These are phyloP conservation scores for Mikania micrantha DNA, from an alignment of 129 eudicot species.

Conservation along the genomic window DNA sequence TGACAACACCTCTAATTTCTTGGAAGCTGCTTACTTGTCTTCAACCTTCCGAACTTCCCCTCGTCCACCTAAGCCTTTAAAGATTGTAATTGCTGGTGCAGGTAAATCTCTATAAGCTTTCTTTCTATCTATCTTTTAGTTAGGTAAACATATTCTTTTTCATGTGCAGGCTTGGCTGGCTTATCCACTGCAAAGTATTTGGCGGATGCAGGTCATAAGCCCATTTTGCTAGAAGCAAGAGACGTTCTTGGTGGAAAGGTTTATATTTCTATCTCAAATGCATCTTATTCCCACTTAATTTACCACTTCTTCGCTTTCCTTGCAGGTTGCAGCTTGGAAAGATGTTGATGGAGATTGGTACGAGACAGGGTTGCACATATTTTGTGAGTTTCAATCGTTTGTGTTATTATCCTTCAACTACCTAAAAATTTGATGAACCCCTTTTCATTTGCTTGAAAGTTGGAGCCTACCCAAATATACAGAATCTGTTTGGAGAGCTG, in stretches of 20 bases:
- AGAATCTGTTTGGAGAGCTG: conserved; percentile 91
- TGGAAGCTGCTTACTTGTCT: conserved; percentile 91
- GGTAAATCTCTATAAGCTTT: no score
- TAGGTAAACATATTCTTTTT: no score
- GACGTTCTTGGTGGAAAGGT: conserved; percentile 99
- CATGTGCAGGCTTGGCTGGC: conserved; percentile 81
- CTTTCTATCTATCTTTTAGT: no score
- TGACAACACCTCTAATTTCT: conserved; percentile 68
- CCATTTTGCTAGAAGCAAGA: conserved; percentile 85
- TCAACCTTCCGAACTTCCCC: conserved; percentile 58
- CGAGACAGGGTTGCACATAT: conserved; percentile 95
- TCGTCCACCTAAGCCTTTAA: conserved; percentile 75
- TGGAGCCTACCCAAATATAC: conserved; percentile 97
- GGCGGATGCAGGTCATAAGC: conserved; percentile 97
- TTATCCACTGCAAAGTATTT: conserved; percentile 94
- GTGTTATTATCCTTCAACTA: not conserved
- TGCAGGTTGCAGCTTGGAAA: conserved; percentile 98
- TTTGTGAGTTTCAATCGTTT: conserved; percentile 56
- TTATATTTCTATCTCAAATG: no score
- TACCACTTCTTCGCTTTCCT: not conserved
- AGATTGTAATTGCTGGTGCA: conserved; percentile 90
- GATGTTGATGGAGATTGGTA: conserved; percentile 99
- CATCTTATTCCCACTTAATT: not conserved
- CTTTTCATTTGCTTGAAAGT: conserved; percentile 38
- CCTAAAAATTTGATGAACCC: not conserved